Evolutionary conservation across 1,284 basidiomycete genomes (phyloP).

Genomic region (Exobasidium rhododendri): DNA sequence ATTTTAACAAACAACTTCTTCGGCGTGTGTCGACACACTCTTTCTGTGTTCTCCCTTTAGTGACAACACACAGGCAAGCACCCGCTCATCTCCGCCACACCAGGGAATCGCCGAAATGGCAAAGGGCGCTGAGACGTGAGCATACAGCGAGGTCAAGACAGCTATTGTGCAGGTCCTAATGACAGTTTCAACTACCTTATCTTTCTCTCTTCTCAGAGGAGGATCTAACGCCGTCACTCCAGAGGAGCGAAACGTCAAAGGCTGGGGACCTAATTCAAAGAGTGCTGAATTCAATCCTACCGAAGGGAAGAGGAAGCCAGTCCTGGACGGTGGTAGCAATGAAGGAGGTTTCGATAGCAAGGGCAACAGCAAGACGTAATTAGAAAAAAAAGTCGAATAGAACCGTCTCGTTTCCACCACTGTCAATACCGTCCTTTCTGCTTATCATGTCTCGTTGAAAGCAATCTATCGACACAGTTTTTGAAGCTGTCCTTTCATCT

Average conservation of each 20-base stretch:
- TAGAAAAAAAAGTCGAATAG: slow-evolving; percentile 5
- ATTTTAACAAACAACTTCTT: too few relatives aligned
- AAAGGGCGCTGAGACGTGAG: slow-evolving; percentile 23
- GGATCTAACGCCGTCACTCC: slow-evolving; percentile 28
- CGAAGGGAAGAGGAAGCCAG: slow-evolving; percentile 32
- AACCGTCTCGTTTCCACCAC: too few relatives aligned
- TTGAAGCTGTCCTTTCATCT: too few relatives aligned
- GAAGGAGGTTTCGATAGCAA: slow-evolving; percentile 25
- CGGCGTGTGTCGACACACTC: not conserved
- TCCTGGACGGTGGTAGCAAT: slow-evolving; percentile 33
- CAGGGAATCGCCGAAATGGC: slow-evolving; percentile 31
- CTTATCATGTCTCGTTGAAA: too few relatives aligned
- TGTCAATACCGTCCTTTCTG: too few relatives aligned
- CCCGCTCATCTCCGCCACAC: slow-evolving; percentile 19
- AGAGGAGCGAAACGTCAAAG: slow-evolving; percentile 26
- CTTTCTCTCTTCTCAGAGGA: too few relatives aligned
- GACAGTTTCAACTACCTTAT: too few relatives aligned
- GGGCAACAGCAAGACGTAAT: slow-evolving; percentile 5
- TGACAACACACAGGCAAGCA: slow-evolving; percentile 1
- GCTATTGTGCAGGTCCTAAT: not conserved
- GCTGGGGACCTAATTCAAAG: slow-evolving; percentile 30
- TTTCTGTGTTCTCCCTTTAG: not conserved
- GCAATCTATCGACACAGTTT: too few relatives aligned
- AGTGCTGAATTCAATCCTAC: slow-evolving; percentile 34
- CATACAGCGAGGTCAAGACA: not conserved